A percentile compares a stretch with the other conserved stretches of the same genome.
Conservation (phyloP, 2,329 filamentous ascomycete genomes). For the Coniochaeta sp. region DNA sequence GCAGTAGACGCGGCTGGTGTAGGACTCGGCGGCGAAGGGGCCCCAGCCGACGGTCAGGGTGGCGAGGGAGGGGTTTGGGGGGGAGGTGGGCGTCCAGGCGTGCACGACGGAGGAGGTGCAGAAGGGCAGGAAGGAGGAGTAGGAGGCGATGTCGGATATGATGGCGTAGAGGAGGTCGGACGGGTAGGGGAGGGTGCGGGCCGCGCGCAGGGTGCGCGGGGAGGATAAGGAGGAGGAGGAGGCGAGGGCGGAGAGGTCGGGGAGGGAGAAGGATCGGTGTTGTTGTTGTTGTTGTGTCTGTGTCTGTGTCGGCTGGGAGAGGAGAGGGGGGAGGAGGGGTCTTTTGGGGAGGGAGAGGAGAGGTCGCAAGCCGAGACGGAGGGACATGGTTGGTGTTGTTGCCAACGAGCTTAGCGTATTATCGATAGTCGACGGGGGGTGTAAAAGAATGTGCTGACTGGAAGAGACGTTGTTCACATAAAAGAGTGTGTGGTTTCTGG, state of each 20-base stretch:
- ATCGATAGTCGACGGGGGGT: too few species aligned
- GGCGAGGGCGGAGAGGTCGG: conserved; percentile 23
- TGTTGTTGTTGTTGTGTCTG: too few species aligned
- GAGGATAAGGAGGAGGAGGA: conserved; percentile 16
- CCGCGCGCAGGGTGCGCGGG: conserved; percentile 62
- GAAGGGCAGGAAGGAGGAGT: conserved; percentile 86
- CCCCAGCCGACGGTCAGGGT: conserved; percentile 82
- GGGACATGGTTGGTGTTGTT: too few species aligned
- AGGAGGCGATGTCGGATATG: conserved; percentile 82
- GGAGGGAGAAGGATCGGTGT: conserved; percentile 2
- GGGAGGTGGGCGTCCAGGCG: conserved; percentile 45
- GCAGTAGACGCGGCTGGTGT: conserved; percentile 74
- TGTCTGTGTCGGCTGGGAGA: too few species aligned
- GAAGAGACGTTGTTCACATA: too few species aligned
- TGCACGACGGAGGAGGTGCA: conserved; percentile 74
- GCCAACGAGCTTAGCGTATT: too few species aligned
- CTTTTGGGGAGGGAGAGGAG: background rate
- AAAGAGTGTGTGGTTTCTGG: background rate
- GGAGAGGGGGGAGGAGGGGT: background rate
- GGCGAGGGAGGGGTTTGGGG: conserved; percentile 62
- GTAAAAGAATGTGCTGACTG: background rate
- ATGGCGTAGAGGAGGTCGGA: conserved; percentile 67
- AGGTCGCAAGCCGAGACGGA: background rate
- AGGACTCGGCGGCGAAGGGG: conserved; percentile 68
- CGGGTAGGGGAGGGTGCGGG: conserved; percentile 70